phyloP scores from a whole-genome alignment of 2,329 filamentous ascomycete genomes.

The Hymenoscyphus scutula region DNA sequence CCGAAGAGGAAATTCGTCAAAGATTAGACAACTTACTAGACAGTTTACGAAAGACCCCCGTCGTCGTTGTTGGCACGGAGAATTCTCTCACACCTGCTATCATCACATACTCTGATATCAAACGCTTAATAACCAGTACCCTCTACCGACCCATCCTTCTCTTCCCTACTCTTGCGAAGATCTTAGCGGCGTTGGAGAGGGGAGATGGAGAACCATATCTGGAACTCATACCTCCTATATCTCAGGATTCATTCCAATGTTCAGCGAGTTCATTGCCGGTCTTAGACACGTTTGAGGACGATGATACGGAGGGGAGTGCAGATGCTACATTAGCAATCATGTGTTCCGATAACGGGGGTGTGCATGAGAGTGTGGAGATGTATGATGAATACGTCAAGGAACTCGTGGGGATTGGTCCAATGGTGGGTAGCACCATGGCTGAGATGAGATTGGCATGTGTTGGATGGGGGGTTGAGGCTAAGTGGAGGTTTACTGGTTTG shows the following conservation, averaged over 20 bases:
- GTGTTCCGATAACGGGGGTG: constrained; percentile 30
- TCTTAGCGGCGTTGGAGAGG: constrained; percentile 31
- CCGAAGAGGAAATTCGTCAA: constrained; percentile 19
- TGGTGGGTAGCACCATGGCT: constrained; percentile 45
- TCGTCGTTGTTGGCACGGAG: constrained; percentile 24
- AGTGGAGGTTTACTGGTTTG: constrained; percentile 30
- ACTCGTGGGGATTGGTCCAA: constrained; percentile 38
- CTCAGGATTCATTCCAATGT: constrained; percentile 18
- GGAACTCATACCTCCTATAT: constrained; percentile 11
- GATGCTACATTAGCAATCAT: constrained; percentile 32
- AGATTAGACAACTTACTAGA: constrained; percentile 39
- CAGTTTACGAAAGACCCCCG: constrained; percentile 38
- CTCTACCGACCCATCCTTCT: constrained; percentile 34
- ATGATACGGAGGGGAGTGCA: constrained; percentile 22
- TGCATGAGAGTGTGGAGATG: constrained; percentile 26
- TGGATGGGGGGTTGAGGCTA: constrained; percentile 35
- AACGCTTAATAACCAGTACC: constrained; percentile 27
- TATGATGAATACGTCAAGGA: constrained; percentile 28
- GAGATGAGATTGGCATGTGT: constrained; percentile 39
- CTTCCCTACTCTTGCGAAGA: constrained; percentile 32
- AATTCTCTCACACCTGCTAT: constrained; percentile 24
- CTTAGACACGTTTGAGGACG: constrained; percentile 6
- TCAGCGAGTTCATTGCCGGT: constrained; percentile 3
- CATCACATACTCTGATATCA: constrained; percentile 33
- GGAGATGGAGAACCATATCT: constrained; percentile 45